Evolutionary conservation across 1,139 yeast genomes (phyloP).

Genomic region (Taphrina wiesneri): DNA sequence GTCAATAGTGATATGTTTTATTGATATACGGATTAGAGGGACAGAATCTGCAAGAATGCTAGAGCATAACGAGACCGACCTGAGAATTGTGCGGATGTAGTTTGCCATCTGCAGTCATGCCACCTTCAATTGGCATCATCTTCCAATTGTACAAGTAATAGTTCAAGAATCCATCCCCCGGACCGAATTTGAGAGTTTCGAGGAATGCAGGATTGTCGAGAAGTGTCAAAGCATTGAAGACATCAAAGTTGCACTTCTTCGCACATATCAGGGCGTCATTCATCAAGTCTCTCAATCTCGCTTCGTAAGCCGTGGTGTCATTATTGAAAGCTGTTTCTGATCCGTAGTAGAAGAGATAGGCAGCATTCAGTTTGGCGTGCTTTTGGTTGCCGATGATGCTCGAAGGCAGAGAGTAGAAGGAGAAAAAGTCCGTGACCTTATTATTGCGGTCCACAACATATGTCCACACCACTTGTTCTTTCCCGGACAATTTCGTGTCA

Average conservation of each 20-base stretch:
- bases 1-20: background rate
- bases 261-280: conserved; percentile 78
- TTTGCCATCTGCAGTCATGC: conserved; percentile 23
- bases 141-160: conserved; percentile 89
- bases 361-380: conserved; percentile 74
- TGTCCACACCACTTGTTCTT: conserved; percentile 63
- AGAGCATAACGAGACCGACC: conserved; percentile 30
- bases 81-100: conserved; percentile 20
- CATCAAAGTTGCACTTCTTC: conserved; percentile 69
- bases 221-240: conserved; percentile 85
- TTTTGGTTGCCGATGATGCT: conserved; percentile 70
- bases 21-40: background rate
- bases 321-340: conserved; percentile 55
- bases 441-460: conserved; percentile 75
- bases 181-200: conserved; percentile 81
- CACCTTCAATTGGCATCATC: conserved; percentile 46
- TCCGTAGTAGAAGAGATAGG: conserved; percentile 89
- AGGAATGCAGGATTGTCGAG: conserved; percentile 86
- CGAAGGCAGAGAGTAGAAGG: conserved; percentile 86
- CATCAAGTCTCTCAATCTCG: conserved; percentile 62
- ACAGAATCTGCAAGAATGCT: background rate
- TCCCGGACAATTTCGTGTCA: conserved; percentile 46
- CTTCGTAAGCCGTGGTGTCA: conserved; percentile 50
- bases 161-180: conserved; percentile 90
- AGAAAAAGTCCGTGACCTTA: conserved; percentile 78